Evolutionary conservation across 2,329 filamentous ascomycete species (phyloP), one percentile per base, ranked within the genome.

Genomic region (Aureobasidium vineae): DNA sequence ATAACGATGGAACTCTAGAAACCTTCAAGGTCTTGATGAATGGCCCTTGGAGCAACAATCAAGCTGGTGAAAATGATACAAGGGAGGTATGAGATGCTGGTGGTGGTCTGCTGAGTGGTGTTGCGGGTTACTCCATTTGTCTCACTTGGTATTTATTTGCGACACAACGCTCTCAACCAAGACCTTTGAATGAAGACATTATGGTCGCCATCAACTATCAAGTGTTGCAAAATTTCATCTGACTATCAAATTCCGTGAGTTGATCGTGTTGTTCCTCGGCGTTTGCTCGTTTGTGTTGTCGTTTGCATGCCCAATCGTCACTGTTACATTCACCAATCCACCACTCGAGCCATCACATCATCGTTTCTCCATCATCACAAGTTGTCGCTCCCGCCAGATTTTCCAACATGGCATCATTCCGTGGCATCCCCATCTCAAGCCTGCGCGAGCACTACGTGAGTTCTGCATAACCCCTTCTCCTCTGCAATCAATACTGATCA

Each of bases 221-320:
- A 31, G 31, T 5, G 4, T 31, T 31, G 5, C 31, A 31, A 31
- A 31, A 5, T 31, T 5, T 7, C 23, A 11, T 50, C 43, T 26
- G 23, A 16, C 47, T 10, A n/a, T 16, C 3, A 10, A 26, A 5
- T 21, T 10, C 3, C 28, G 16, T 53, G 49, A 53, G 4, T n/a
- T 15, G 8, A 1, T 19, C 31, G 26, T 40, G 52, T 40, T 56
- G 50, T 56, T 40, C 13, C 41, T 47, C 56, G 56, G 56, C 56
- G 56, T 47, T 60, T 60, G 56, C 56, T 60, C n/a, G 56, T 60
- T 33, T 36, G 41, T 60, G 41, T 47, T 60, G 56, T 60, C 41
- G 56, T 60, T 60, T 60, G 56, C 21, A 56, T 6, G 4, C 36
- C 36, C 53, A 13, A 15, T 36, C n/a, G 11, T 56, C 53, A 8